Evolutionary conservation across 1,139 yeast genomes (phyloP), one percentile per base, ranked within the genome.

Genomic region (Pichia sp.): DNA sequence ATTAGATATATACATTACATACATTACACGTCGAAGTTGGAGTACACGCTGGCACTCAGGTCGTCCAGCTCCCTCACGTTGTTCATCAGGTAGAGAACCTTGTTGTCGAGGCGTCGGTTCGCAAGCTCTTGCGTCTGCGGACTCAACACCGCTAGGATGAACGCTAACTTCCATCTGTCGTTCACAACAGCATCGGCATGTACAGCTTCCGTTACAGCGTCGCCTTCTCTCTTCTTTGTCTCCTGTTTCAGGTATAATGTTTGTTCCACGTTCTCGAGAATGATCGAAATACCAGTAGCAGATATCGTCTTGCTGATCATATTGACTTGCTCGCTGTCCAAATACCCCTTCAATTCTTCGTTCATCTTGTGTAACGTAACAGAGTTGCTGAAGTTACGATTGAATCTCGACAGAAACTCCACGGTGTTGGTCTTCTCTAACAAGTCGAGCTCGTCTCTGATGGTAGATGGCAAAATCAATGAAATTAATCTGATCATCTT

Each of bases 11-110:
- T n/a, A n/a, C n/a, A n/a, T n/a, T n/a, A n/a, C n/a, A n/a, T n/a
- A n/a, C n/a, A n/a, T n/a, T n/a, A 59, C n/a, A 59, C 52, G 43
- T 61, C 63, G 38, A 86, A 88, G 62, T 89, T 89, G 31, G 96
- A 85, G 65, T 91, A 91, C 10, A 91, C 93, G 58, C 90, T 77
- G 5, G 97, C 97, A 67, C 96, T 83, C 58, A 91, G 77, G 52
- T 90, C 96, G 57, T 88, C 95, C 53, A 91, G 75, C 53, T 82
- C 90, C 22, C 80, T 82, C 31, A 80, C 70, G 46, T 73, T 72
- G 60, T 80, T 80, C 59, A 81, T 61, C 36, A 68, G 68, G 60
- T 73, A 63, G 38, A 74, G 62, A 44, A 76, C 77, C 46, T 74
- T 78, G 54, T 77, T 76, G 24, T 75, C 74, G 24, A 67, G 55